phyloP scores from a whole-genome alignment of 31 red algal species.

The Porphyra umbilicalis region DNA sequence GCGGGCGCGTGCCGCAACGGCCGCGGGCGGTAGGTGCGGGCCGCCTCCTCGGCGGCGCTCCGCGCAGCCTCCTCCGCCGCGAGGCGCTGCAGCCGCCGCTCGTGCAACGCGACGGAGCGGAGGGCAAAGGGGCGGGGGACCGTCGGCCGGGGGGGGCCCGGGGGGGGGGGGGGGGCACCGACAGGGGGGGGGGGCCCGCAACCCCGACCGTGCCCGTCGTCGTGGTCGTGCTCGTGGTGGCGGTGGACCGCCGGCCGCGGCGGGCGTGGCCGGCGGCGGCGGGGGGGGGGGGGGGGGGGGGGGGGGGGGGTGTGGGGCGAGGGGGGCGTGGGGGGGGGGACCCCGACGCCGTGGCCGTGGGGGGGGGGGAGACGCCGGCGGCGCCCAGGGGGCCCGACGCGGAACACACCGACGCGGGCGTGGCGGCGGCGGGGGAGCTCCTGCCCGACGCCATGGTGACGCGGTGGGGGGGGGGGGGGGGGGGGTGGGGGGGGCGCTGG shows the following conservation, averaged over 20 bases:
- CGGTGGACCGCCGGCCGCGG: background rate
- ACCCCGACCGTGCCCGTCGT: no score
- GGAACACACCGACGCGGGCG: background rate
- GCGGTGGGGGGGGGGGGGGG: no score
- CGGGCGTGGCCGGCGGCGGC: background rate
- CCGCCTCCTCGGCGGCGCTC: background rate
- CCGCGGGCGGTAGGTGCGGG: background rate
- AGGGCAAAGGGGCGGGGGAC: background rate
- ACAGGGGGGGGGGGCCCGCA: background rate
- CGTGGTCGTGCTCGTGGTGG: no score
- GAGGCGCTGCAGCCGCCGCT: background rate
- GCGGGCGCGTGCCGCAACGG: background rate
- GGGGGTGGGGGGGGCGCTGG: no score
- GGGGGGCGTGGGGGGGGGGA: background rate
- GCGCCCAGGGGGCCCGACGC: background rate
- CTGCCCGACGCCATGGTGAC: background rate
- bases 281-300: background rate
- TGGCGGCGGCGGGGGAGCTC: background rate
- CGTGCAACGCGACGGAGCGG: background rate
- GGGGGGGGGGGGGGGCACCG: background rate
- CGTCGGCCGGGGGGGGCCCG: background rate
- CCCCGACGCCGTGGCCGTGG: background rate
- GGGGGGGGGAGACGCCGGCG: background rate
- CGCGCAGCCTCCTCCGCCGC: background rate
- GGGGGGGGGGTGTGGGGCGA: no score